Conservation (phyloP, 2,329 filamentous ascomycete genomes). For the Pseudocercospora fijiensis region DNA sequence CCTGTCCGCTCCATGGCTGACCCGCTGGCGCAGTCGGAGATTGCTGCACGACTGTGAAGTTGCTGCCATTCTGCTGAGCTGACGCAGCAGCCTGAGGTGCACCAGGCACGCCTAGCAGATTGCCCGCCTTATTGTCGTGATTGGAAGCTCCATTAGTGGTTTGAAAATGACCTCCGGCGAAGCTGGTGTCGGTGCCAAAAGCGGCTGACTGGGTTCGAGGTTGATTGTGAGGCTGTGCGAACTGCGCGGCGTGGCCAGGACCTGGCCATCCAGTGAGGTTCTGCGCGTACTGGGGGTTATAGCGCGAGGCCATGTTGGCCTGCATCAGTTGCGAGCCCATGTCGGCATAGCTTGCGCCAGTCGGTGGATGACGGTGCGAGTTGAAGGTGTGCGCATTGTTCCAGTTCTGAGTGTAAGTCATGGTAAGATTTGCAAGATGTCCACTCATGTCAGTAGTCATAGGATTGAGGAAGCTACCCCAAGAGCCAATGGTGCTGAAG, state of each 20-base stretch:
- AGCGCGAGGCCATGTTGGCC: constrained; percentile 1
- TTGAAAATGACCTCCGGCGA: constrained; percentile 8
- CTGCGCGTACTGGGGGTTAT: not conserved
- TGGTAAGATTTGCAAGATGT: constrained; percentile 7
- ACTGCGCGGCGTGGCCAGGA: not conserved
- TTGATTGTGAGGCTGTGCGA: not conserved
- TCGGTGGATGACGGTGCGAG: not conserved
- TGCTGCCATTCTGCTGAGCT: not conserved
- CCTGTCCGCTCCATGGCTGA: not conserved
- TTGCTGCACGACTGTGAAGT: not conserved
- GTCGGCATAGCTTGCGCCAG: not conserved
- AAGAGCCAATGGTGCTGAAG: constrained; percentile 5
- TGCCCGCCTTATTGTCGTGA: constrained; percentile 14
- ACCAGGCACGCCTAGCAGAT: constrained; percentile 13
- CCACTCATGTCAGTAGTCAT: constrained; percentile 6
- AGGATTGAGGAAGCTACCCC: constrained; percentile 6
- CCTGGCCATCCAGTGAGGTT: not conserved
- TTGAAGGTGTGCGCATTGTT: not conserved
- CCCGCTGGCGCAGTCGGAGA: not conserved
- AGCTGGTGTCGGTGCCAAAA: constrained; percentile 16
- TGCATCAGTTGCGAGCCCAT: not conserved
- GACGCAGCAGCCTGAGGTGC: constrained; percentile 11
- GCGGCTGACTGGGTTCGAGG: constrained; percentile 8
- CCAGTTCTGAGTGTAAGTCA: not conserved
- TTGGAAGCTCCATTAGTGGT: constrained; percentile 4